Percentiles rank a stretch among this genome's conserved stretches.
Evolutionary conservation across 163 green algal genomes (phyloP).

Genomic region (Picocystis sp.): DNA sequence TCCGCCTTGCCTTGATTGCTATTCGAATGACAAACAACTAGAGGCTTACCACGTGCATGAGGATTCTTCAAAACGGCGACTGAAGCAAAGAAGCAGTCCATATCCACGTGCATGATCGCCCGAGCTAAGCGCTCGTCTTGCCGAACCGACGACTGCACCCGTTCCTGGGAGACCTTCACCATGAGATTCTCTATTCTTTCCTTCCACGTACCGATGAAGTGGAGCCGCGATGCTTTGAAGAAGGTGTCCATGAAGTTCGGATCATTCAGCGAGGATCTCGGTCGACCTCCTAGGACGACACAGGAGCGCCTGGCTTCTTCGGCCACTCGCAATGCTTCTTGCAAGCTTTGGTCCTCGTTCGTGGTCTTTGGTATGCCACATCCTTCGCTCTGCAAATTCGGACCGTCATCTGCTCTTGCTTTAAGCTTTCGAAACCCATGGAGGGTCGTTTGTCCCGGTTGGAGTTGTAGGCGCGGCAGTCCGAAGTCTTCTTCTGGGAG

Average conservation of each 20-base stretch:
- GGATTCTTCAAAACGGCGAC: slow-evolving; percentile 42
- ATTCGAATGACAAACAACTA: slow-evolving; percentile 76
- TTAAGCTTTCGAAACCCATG: too few relatives aligned
- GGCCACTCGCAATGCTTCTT: slow-evolving; percentile 32
- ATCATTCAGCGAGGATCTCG: slow-evolving; percentile 37
- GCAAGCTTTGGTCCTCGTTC: slow-evolving; percentile 3
- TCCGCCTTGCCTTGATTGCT: slow-evolving; percentile 35
- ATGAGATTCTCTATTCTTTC: slow-evolving; percentile 28
- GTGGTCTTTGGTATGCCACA: not conserved
- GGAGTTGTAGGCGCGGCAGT: too few relatives aligned
- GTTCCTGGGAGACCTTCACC: too few relatives aligned
- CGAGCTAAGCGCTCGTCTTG: slow-evolving; percentile 14
- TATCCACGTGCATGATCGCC: slow-evolving; percentile 84
- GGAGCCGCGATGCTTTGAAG: slow-evolving; percentile 63
- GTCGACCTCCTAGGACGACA: slow-evolving; percentile 47
- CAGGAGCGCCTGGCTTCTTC: slow-evolving; percentile 39
- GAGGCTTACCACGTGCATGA: slow-evolving; percentile 47
- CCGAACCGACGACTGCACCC: not conserved
- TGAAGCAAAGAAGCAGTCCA: slow-evolving; percentile 95
- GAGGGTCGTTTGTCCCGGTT: too few relatives aligned
- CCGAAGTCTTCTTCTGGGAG: too few relatives aligned
- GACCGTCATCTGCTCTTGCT: too few relatives aligned
- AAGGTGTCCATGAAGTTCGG: slow-evolving; percentile 69
- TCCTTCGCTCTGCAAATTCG: too few relatives aligned
- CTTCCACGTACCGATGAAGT: slow-evolving; percentile 88